Evolutionary conservation across 2,329 filamentous ascomycete genomes (phyloP).

Genomic region (Penicillium sp.): DNA sequence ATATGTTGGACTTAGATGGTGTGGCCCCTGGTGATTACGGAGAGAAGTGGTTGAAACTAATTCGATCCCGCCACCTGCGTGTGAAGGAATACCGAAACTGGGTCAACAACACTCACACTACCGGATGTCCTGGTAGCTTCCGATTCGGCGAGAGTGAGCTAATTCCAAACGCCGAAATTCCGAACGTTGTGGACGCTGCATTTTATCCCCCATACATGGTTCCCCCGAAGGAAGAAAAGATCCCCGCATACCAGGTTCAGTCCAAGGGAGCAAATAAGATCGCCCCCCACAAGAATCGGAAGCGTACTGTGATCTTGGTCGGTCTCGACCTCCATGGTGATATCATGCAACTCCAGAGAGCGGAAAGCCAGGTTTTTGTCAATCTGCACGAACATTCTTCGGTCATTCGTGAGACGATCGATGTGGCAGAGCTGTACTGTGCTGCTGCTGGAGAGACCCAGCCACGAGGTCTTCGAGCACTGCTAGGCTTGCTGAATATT

Average conservation of each 20-base stretch:
- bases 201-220: constrained; percentile 54
- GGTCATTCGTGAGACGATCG: constrained; percentile 64
- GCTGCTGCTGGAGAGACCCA: constrained; percentile 57
- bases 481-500: constrained; percentile 67
- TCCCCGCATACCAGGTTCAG: too few relatives aligned
- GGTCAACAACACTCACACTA: constrained; percentile 66
- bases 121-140: constrained; percentile 75
- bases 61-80: constrained; percentile 73
- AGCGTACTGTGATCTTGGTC: constrained; percentile 69
- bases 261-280: background rate
- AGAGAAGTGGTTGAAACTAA: constrained; percentile 64
- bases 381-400: constrained; percentile 1
- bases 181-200: constrained; percentile 51
- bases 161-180: constrained; percentile 49
- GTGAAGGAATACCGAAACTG: constrained; percentile 67
- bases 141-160: constrained; percentile 64
- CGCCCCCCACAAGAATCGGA: constrained; percentile 10
- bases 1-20: constrained; percentile 61
- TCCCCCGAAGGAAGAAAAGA: constrained; percentile 1
- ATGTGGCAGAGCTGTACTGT: constrained; percentile 72
- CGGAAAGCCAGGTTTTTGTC: constrained; percentile 60
- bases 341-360: constrained; percentile 62
- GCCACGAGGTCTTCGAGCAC: constrained; percentile 56
- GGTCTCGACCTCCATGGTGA: constrained; percentile 73
- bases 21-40: constrained; percentile 63